Base-by-base conservation (phyloP, 257 asterid species). In the Solanum peruvianum region DNA sequence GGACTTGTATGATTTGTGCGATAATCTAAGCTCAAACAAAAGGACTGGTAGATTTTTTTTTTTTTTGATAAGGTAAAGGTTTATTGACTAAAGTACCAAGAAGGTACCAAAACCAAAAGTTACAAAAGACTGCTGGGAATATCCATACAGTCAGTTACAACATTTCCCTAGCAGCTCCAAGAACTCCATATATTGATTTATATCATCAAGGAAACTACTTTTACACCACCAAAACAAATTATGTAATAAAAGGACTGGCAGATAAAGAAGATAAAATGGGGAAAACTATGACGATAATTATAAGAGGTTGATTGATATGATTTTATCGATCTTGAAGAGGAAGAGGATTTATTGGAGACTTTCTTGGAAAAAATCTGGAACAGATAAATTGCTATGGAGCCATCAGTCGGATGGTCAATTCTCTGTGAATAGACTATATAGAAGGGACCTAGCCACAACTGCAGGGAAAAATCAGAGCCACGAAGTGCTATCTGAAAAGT, bases 321-420 rank as follows among this genome's bases (percentile, higher is more conserved):
- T 84, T 41, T 84, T 80, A 85, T 44, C 86, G 90, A 90, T 35
- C 91, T 91, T 89, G 92, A 90, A 82, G 92, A 89, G 56, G 82
- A 58, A 71, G 87, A 88, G 84, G 90, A 85, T 85, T 25, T 16
- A 56, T 56, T 56, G n/a, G 64, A 56, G 64, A 56, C 64, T 56
- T 56, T 8, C 64, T 20, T 56, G 64, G 64, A 11, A 7, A 18
- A 18, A 56, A 56, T 56, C 11, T 56, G 11, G 64, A 56, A 56
- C n/a, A 56, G 64, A 56, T 56, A 56, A 18, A 18, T 20, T 56
- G 64, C 64, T 56, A 56, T 56, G 64, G 64, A 56, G 11, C 25
- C 25, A 18, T 56, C 64, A 56, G 20, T 56, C 64, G 20, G 64
- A 56, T 20, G 64, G 64, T 56, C 64, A 18, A 18, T 56, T 56